Percentiles rank a stretch among this genome's conserved stretches.
Conservation (phyloP, 495 filamentous ascomycete species). For the Hyaloscypha finlandica region DNA sequence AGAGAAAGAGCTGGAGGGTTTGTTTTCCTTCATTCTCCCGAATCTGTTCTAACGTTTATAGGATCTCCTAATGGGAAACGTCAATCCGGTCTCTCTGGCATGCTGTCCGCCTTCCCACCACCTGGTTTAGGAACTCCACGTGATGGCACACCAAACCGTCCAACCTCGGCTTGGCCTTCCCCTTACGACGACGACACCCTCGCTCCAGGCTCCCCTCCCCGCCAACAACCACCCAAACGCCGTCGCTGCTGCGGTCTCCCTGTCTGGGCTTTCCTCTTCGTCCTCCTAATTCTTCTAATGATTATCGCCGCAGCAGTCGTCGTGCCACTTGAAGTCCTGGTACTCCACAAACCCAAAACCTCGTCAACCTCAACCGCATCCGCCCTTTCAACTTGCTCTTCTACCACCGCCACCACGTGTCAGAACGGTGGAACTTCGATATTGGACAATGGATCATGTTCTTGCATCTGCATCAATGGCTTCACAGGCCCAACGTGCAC, state of each 20-base stretch:
- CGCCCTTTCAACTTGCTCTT: constrained; percentile 50
- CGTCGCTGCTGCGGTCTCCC: constrained; percentile 74
- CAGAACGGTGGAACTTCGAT: constrained; percentile 81
- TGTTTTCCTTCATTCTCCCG: background rate
- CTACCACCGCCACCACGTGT: constrained; percentile 50
- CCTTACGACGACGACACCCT: constrained; percentile 1
- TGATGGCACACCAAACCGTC: constrained; percentile 22
- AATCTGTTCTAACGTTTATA: constrained; percentile 36
- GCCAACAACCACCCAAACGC: constrained; percentile 25
- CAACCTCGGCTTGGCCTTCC: constrained; percentile 28
- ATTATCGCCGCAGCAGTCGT: constrained; percentile 85
- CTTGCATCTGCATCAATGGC: constrained; percentile 84
- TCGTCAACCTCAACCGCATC: constrained; percentile 34
- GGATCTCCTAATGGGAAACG: constrained; percentile 46
- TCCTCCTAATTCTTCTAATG: constrained; percentile 67
- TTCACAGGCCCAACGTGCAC: constrained; percentile 81
- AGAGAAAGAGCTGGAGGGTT: constrained; percentile 45
- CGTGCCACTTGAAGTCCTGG: constrained; percentile 82
- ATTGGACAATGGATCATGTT: constrained; percentile 64
- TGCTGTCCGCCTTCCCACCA: constrained; percentile 88
- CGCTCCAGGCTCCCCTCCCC: background rate
- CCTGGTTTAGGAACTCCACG: constrained; percentile 50
- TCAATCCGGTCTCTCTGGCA: constrained; percentile 74
- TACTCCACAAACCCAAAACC: constrained; percentile 54
- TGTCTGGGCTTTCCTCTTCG: constrained; percentile 71